Evolutionary conservation across 192 early-diverging fungal species (phyloP).

Genomic region (Umbelopsis isabellina): DNA sequence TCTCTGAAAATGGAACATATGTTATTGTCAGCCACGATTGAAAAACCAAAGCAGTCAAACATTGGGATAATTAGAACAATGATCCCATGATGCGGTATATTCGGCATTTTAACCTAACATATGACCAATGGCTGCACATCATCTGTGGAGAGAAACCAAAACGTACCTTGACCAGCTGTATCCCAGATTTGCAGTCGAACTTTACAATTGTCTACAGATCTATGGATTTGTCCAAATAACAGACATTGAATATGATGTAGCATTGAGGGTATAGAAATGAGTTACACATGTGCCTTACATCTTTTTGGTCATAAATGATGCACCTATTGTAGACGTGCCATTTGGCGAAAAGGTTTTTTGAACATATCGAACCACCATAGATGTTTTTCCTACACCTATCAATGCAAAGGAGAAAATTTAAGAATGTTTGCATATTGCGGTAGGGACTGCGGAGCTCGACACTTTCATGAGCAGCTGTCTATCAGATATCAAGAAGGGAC

Average conservation of each 20-base stretch:
- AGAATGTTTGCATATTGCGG: background rate
- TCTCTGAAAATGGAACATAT: conserved; percentile 41
- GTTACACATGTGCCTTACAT: conserved; percentile 47
- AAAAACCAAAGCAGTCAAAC: background rate
- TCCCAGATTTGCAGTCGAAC: conserved; percentile 87
- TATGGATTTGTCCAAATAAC: conserved; percentile 27
- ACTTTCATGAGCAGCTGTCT: background rate
- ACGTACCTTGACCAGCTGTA: conserved; percentile 81
- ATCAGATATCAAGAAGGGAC: background rate
- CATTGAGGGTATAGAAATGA: background rate
- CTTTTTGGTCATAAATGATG: conserved; percentile 77
- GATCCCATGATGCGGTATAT: conserved; percentile 17
- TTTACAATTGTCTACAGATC: conserved; percentile 72
- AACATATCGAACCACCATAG: conserved; percentile 74
- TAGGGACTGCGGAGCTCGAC: conserved; percentile 8
- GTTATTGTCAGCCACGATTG: background rate
- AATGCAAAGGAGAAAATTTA: background rate
- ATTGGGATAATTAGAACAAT: background rate
- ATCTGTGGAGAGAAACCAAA: conserved; percentile 20
- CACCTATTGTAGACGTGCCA: conserved; percentile 77
- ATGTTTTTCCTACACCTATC: conserved; percentile 81
- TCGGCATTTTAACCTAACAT: conserved; percentile 20
- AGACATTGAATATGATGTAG: conserved; percentile 13
- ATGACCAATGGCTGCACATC: conserved; percentile 10
- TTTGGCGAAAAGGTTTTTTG: conserved; percentile 76